Evolutionary conservation across 768 basidiomycete genomes (phyloP), one percentile per base, ranked within the genome.

Genomic region (Mycena vulgaris): DNA sequence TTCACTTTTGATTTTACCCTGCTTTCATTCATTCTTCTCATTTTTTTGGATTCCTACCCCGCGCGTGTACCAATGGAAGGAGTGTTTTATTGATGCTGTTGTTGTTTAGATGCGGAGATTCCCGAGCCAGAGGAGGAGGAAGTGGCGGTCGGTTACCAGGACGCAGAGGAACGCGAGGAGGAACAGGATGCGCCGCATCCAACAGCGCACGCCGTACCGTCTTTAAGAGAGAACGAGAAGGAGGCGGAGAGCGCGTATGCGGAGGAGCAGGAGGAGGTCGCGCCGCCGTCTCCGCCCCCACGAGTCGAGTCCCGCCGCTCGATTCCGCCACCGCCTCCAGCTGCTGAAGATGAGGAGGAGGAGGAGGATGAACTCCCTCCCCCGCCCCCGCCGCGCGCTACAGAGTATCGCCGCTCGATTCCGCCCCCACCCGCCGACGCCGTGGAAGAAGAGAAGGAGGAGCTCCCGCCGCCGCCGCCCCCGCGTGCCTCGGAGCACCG

Each of bases 291-390:
- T 7, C 40, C 19, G 40, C 40, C 40, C 8, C 11, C 40, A 16
- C 40, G 17, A n/a, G n/a, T n/a, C n/a, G n/a, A n/a, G n/a, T n/a
- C n/a, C 19, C 40, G 14, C 17, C 40, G 40, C 19, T 45, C 42
- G 42, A 45, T 45, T n/a, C 42, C 42, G 14, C 9, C 39, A 11
- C 33, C 33, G 33, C 33, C 33, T 6, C 33, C 33, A 13, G 33
- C 13, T 35, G 33, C 33, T 35, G 33, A 16, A 39, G 42, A 6
- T 21, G 13, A 21, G 6, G 42, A n/a, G 5, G 55, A 74, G 6
- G 66, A 69, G 45, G 75, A 75, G 5, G 75, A 76, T 33, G 52
- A 62, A 2, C 47, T 55, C 31, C 67, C 61, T 27, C 68, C 72
- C 73, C 70, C 8, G 76, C 74, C 6, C 73, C 70, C 17, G n/a